Evolutionary conservation across 257 asterid species (phyloP).

Genomic region (Eustoma russellianum): DNA sequence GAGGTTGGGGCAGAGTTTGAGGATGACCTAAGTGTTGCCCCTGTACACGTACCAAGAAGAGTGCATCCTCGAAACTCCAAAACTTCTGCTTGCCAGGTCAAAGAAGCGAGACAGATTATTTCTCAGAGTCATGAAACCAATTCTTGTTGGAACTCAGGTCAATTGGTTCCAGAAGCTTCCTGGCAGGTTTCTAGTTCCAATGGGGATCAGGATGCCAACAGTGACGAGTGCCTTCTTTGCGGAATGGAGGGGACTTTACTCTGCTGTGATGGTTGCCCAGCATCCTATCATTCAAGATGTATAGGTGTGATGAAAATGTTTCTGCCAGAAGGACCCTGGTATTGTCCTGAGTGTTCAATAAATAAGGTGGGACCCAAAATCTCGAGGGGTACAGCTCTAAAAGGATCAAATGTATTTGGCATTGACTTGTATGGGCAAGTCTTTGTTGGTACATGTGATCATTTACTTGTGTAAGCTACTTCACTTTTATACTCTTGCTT

Average conservation of each 20-base stretch:
- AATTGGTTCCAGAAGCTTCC: constrained; percentile 24
- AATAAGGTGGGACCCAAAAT: constrained; percentile 44
- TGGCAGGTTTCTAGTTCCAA: constrained; percentile 25
- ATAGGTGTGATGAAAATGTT: constrained; percentile 63
- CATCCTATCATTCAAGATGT: constrained; percentile 75
- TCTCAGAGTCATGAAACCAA: constrained; percentile 28
- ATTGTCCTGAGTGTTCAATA: constrained; percentile 75
- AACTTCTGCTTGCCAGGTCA: constrained; percentile 43
- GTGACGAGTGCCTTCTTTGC: constrained; percentile 84
- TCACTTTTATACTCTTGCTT: constrained; percentile 9
- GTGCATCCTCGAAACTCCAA: constrained; percentile 61
- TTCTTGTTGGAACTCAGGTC: constrained; percentile 13
- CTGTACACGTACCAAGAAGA: constrained; percentile 42
- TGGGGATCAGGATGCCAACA: constrained; percentile 55
- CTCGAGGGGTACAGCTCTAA: constrained; percentile 34
- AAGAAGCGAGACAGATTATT: constrained; percentile 24
- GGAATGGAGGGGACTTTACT: constrained; percentile 83
- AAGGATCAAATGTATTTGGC: constrained; percentile 59
- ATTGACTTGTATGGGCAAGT: constrained; percentile 52
- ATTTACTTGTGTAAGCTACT: constrained; percentile 73
- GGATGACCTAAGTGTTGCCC: constrained; percentile 23
- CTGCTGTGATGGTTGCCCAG: constrained; percentile 90
- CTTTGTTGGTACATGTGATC: constrained; percentile 63
- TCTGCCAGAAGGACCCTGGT: constrained; percentile 68
- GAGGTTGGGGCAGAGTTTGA: constrained; percentile 62